Base-by-base conservation (phyloP, 805 yeast genomes). In the Pichia pseudocactophila region DNA sequence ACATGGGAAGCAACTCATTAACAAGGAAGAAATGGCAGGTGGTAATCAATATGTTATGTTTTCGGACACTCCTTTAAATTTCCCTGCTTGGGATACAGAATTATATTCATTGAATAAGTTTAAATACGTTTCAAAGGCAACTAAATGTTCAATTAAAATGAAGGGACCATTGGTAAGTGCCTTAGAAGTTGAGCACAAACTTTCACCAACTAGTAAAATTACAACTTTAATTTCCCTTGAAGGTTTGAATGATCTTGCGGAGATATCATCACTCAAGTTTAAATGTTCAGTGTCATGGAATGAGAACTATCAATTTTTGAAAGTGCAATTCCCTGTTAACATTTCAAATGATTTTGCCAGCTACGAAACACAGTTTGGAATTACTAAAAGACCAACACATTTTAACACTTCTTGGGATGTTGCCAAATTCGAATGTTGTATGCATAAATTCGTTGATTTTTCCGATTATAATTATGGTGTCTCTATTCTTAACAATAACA, bases 41-140 rank as follows among this genome's bases (percentile, higher is more conserved):
- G 96, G 89, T 15, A 87, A 88, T 54, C 95, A 84, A 59, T 78
- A 78, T 49, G 78, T 87, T 1, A 57, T 92, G 44, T 83, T 83
- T 54, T 89, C 89, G 50, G 98, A 92, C 59, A 83, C 86, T 48
- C 98, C 98, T 9, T 68, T 86, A 55, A 80, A 73, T 43, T 90
- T 80, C 79, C 96, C 87, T 36, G 97, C 97, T 2, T 90, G 98
- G 98, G 98, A 90, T 59, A 90, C 97, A 0, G 98, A 90, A 58
- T 70, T 88, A 45, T 92, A 76, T 57, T 84, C 96, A 0, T 72
- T 86, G 44, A 86, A 82, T 53, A 87, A 82, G 55, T 77, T 73
- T 56, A 66, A 66, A 42, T 76, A 78, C 49, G 59, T 80, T 12
- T 62, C 59, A 22, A 63, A 65, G 0, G 50, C 70, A 0, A 63